These are phyloP conservation scores for Serendipita indica DNA, from an alignment of 768 basidiomycete species.

Conservation along the genomic window DNA sequence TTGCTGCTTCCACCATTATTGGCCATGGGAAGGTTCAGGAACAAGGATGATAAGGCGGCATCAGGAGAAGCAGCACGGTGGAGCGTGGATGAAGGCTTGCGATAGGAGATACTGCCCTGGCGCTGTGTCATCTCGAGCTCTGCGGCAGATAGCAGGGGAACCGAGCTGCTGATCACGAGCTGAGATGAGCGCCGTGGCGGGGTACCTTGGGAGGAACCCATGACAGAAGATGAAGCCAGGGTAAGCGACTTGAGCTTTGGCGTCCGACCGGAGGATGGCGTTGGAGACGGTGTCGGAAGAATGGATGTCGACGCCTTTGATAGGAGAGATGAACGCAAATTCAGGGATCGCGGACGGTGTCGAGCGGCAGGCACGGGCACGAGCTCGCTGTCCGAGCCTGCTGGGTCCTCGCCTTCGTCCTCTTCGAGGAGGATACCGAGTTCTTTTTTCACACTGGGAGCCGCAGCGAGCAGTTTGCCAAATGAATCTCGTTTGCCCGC, in stretches of 20 bases:
- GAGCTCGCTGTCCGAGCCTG: conserved; percentile 11
- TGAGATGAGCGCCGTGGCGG: conserved; percentile 12
- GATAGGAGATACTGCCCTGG: conserved; percentile 63
- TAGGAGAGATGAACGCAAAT: conserved; percentile 30
- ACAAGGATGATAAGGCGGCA: neutral
- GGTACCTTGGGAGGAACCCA: neutral
- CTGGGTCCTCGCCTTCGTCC: conserved; percentile 64
- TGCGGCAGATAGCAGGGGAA: conserved; percentile 3
- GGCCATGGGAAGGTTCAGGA: neutral
- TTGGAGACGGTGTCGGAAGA: conserved; percentile 32
- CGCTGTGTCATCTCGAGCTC: conserved; percentile 19
- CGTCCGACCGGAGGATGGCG: conserved; percentile 31
- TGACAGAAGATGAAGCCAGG: conserved; percentile 23
- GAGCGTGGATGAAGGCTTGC: neutral
- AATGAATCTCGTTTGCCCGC: conserved; percentile 67
- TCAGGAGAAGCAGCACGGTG: neutral
- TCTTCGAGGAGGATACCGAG: conserved; percentile 74
- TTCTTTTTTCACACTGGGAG: conserved; percentile 59
- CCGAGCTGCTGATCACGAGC: conserved; percentile 1
- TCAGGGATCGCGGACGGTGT: conserved; percentile 50
- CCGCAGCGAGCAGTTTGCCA: conserved; percentile 47
- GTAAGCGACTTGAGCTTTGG: conserved; percentile 38
- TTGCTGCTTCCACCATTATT: conserved; percentile 3
- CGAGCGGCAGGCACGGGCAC: conserved; percentile 26
- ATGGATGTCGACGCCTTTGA: conserved; percentile 11